Conservation (phyloP, 768 basidiomycete genomes). For the Trametes punicea region DNA sequence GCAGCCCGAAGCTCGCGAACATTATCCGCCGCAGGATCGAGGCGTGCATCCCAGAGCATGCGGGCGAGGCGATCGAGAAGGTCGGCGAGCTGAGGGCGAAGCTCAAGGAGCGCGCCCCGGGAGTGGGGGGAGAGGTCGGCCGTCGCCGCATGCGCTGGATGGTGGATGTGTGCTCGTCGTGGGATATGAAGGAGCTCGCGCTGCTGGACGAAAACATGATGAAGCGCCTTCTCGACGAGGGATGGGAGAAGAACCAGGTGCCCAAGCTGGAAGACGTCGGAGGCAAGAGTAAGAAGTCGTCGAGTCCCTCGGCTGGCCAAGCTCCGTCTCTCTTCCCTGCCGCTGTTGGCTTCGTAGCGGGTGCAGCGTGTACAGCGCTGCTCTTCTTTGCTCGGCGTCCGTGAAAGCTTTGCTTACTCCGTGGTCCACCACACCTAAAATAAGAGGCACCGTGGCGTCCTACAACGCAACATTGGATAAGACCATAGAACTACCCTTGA, state of each 20-base stretch:
- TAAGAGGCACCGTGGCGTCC: no score
- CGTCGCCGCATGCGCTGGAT: slow-evolving; percentile 91
- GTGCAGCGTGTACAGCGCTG: slow-evolving; percentile 38
- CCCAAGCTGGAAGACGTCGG: slow-evolving; percentile 27
- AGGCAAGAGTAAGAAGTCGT: slow-evolving; percentile 1
- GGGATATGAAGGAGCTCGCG: slow-evolving; percentile 81
- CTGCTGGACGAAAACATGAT: slow-evolving; percentile 64
- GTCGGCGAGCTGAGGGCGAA: slow-evolving; percentile 72
- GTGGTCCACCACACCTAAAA: background rate
- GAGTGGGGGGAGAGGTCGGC: slow-evolving; percentile 74
- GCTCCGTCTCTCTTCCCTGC: slow-evolving; percentile 26
- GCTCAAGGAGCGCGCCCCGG: slow-evolving; percentile 78
- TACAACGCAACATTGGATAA: slow-evolving; percentile 2
- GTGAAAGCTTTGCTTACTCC: slow-evolving; percentile 12
- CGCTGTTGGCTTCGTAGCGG: slow-evolving; percentile 41
- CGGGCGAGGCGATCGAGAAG: slow-evolving; percentile 74
- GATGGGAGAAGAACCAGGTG: slow-evolving; percentile 72
- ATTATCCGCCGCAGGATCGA: slow-evolving; percentile 72
- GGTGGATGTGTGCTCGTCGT: slow-evolving; percentile 78
- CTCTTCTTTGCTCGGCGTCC: slow-evolving; percentile 32
- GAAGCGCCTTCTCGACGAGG: slow-evolving; percentile 66
- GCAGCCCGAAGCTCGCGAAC: slow-evolving; percentile 87
- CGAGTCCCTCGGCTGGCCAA: background rate
- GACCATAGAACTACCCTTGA: slow-evolving; percentile 10
- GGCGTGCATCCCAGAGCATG: slow-evolving; percentile 59